A percentile compares a stretch with the other conserved stretches of the same genome.
Conservation (phyloP, 148 eudicot genomes). For the Fagopyrum homotropicum region DNA sequence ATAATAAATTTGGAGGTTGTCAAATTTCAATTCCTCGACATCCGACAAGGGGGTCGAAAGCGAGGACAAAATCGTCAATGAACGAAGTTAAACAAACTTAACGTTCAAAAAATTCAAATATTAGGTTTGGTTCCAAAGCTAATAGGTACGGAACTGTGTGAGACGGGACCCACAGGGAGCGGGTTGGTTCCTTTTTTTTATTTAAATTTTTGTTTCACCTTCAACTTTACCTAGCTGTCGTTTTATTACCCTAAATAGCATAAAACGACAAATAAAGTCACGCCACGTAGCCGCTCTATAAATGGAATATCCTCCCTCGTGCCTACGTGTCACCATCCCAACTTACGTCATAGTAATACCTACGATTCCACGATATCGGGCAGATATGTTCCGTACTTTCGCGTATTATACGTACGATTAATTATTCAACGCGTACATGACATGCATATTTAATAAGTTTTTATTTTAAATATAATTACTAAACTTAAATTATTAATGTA, state of each 20-base stretch:
- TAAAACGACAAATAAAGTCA: background rate
- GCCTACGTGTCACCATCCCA: background rate
- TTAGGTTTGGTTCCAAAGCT: conserved; percentile 3
- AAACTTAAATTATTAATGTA: background rate
- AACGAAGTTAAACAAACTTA: background rate
- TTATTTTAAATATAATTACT: no score
- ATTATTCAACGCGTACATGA: background rate
- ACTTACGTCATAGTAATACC: background rate
- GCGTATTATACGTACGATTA: background rate
- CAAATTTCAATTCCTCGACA: no score
- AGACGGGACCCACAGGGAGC: conserved; percentile 10
- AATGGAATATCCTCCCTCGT: background rate
- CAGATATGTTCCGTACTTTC: background rate
- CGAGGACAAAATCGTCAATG: conserved; percentile 3
- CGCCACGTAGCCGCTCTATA: conserved; percentile 2
- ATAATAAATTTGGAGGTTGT: no score
- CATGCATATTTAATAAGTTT: no score
- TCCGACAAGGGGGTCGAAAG: no score
- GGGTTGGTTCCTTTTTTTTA: background rate
- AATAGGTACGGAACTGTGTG: background rate
- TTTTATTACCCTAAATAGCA: background rate
- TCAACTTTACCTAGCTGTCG: background rate
- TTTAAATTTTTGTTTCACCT: background rate
- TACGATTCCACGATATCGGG: background rate
- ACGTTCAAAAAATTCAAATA: conserved; percentile 18